phyloP scores from a whole-genome alignment of 441 rosid genomes.

The Euphorbia celastroides region DNA sequence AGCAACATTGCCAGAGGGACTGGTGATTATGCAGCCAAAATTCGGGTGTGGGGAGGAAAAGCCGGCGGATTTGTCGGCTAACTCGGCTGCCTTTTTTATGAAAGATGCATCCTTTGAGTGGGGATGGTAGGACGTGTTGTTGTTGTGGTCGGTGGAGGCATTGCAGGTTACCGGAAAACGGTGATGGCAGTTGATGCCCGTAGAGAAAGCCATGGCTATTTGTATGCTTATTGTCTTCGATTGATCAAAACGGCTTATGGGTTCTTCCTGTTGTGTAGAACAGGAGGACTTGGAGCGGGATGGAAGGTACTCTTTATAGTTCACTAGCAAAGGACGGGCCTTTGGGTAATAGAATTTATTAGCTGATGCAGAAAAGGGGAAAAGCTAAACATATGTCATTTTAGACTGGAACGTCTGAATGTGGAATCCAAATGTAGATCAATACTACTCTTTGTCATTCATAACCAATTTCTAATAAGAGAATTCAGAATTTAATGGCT shows the following conservation, averaged over 20 bases:
- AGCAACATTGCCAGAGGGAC: slow-evolving; percentile 41
- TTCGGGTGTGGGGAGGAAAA: slow-evolving; percentile 82
- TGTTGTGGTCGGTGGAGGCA: slow-evolving; percentile 16
- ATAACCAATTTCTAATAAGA: too few relatives aligned
- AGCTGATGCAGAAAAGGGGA: not conserved
- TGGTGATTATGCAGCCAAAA: slow-evolving; percentile 72
- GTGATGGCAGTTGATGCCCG: slow-evolving; percentile 20
- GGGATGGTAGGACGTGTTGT: slow-evolving; percentile 17
- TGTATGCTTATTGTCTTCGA: not conserved
- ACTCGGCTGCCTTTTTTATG: slow-evolving; percentile 56
- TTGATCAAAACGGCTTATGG: not conserved
- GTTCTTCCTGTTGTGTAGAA: not conserved
- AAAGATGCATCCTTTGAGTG: slow-evolving; percentile 42
- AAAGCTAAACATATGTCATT: not conserved
- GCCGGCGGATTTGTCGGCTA: slow-evolving; percentile 74
- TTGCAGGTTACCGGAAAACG: slow-evolving; percentile 33
- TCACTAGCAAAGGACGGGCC: not conserved
- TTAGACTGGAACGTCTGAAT: too few relatives aligned
- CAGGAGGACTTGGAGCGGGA: not conserved
- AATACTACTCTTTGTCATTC: too few relatives aligned
- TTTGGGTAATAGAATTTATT: not conserved
- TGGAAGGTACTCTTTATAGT: not conserved
- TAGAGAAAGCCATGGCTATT: slow-evolving; percentile 33
- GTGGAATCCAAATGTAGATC: too few relatives aligned
- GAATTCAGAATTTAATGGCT: too few relatives aligned